Conservation (phyloP, 2,329 filamentous ascomycete genomes). For the Acrocalymma vagum region DNA sequence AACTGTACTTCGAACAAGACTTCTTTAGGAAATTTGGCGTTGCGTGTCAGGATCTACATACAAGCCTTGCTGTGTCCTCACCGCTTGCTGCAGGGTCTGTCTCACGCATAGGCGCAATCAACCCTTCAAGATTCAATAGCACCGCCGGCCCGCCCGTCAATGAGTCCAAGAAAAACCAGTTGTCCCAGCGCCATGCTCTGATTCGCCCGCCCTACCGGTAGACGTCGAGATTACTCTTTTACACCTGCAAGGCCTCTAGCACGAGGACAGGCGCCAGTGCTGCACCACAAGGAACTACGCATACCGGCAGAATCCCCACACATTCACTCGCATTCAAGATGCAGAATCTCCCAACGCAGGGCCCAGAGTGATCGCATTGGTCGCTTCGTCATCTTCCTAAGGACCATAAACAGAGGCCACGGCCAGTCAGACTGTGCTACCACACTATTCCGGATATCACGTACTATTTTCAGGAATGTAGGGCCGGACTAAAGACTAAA, state of each 20-base stretch:
- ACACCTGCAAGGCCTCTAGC: constrained; percentile 22
- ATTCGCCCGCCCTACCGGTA: constrained; percentile 31
- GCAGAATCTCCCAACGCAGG: constrained; percentile 25
- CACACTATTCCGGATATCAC: no score
- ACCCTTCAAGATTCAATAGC: constrained; percentile 14
- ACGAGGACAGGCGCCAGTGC: constrained; percentile 27
- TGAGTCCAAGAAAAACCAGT: constrained; percentile 21
- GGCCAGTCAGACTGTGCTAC: constrained; percentile 11
- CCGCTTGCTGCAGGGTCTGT: constrained; percentile 11
- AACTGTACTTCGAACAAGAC: no score
- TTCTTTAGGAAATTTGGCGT: no score
- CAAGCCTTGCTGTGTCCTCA: no score
- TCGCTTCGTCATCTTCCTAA: constrained; percentile 12
- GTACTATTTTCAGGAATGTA: no score
- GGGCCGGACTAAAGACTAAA: no score
- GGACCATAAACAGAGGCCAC: no score
- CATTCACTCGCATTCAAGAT: constrained; percentile 20
- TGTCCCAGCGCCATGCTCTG: constrained; percentile 15
- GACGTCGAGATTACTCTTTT: constrained; percentile 22
- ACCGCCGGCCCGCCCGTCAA: constrained; percentile 35
- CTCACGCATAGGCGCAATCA: constrained; percentile 3
- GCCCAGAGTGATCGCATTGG: constrained; percentile 32
- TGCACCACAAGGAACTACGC: constrained; percentile 21
- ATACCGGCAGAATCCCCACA: constrained; percentile 39
- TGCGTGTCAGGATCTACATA: no score